These are phyloP conservation scores for Phytophthora pinifolia DNA, from an alignment of 352 stramenopile genomes.

Conservation along the genomic window DNA sequence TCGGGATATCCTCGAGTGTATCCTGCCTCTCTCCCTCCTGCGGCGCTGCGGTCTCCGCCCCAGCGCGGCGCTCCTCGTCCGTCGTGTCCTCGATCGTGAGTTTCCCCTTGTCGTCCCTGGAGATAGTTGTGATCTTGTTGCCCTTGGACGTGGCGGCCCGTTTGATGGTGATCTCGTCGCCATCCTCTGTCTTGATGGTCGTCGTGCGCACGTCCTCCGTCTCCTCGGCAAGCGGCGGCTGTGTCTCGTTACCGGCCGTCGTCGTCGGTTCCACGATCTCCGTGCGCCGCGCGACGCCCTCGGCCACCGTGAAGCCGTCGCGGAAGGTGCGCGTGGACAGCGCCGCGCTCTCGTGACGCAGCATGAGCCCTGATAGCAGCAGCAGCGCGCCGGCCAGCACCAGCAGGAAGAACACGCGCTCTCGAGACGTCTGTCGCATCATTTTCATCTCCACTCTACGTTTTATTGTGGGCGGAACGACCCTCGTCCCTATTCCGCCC, in stretches of 20 bases:
- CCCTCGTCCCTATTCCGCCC: neutral
- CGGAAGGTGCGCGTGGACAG: constrained; percentile 52
- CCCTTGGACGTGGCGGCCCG: constrained; percentile 49
- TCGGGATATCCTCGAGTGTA: constrained; percentile 30
- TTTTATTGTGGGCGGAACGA: constrained; percentile 20
- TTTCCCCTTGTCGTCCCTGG: constrained; percentile 65
- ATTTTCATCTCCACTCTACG: constrained; percentile 1
- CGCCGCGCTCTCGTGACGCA: constrained; percentile 46
- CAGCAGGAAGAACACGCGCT: constrained; percentile 59
- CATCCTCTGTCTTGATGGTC: constrained; percentile 74
- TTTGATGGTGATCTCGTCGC: constrained; percentile 83
- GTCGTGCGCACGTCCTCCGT: constrained; percentile 47
- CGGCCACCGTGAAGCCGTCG: constrained; percentile 73
- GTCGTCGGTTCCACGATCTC: constrained; percentile 28
- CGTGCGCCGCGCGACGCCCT: constrained; percentile 40
- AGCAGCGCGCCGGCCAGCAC: constrained; percentile 53
- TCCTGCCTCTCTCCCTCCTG: constrained; percentile 14
- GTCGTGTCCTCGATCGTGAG: constrained; percentile 66
- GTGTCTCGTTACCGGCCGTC: constrained; percentile 15
- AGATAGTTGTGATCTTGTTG: constrained; percentile 75
- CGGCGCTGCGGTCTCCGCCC: neutral
- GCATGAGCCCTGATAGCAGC: constrained; percentile 60
- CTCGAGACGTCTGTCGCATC: constrained; percentile 37
- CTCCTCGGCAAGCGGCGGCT: constrained; percentile 8
- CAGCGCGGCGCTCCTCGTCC: constrained; percentile 9